Conservation (phyloP, 192 early-diverging fungal genomes). For the Dissophora globulifera region DNA sequence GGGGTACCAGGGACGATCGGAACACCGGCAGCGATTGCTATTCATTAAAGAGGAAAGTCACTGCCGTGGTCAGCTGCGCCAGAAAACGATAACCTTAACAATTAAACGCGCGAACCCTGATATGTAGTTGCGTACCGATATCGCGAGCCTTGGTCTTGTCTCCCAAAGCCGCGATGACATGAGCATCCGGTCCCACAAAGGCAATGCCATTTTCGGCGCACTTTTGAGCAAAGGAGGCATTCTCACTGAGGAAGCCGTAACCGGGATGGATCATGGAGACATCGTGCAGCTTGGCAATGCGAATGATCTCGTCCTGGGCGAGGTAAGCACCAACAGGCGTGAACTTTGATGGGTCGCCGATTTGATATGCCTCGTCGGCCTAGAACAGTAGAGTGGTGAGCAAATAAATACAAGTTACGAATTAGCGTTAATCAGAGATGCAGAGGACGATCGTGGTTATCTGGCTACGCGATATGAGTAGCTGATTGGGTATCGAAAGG, state of each 20-base stretch:
- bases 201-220: constrained; percentile 90
- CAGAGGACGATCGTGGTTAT: too few species aligned
- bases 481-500: too few species aligned
- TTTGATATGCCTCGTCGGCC: constrained; percentile 97
- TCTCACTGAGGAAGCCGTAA: constrained; percentile 97
- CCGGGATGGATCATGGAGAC: constrained; percentile 94
- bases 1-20: constrained; percentile 95
- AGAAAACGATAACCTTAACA: too few species aligned
- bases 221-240: constrained; percentile 90
- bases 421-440: too few species aligned
- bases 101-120: too few species aligned
- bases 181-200: constrained; percentile 88
- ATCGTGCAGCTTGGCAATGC: constrained; percentile 82
- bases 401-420: neutral
- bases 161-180: constrained; percentile 88
- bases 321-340: constrained; percentile 97
- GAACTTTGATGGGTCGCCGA: constrained; percentile 80
- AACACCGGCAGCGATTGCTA: constrained; percentile 83
- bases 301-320: constrained; percentile 91
- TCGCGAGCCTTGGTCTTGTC: constrained; percentile 95
- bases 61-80: too few species aligned
- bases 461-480: too few species aligned
- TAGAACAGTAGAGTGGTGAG: constrained; percentile 23
- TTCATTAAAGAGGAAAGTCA: neutral
- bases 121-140: constrained; percentile 64